Evolutionary conservation across 208 protist species (phyloP).

Genomic region (Leptomonas seymouri): DNA sequence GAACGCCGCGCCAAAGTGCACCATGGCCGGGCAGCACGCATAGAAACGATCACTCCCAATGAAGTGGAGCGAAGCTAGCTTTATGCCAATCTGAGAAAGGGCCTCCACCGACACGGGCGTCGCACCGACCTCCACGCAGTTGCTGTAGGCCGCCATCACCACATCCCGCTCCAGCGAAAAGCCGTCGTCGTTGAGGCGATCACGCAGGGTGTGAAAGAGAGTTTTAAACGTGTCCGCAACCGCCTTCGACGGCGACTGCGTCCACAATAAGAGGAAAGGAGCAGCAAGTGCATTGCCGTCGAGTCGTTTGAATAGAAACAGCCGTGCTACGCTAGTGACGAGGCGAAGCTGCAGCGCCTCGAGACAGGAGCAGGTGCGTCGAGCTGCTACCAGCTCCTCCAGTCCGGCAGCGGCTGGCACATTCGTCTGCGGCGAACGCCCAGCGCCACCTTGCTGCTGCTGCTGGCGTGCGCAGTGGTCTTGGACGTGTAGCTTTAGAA

Average conservation of each 20-base stretch:
- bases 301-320: constrained; percentile 73
- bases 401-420: constrained; percentile 20
- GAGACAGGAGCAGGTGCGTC: constrained; percentile 35
- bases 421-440: not conserved
- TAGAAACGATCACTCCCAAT: constrained; percentile 74
- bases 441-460: constrained; percentile 1
- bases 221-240: constrained; percentile 79
- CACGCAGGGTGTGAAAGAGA: constrained; percentile 80
- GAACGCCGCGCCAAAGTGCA: constrained; percentile 76
- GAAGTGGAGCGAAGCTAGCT: constrained; percentile 87
- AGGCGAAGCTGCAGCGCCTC: constrained; percentile 74
- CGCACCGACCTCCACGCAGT: constrained; percentile 62
- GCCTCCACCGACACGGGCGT: constrained; percentile 64
- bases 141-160: constrained; percentile 64
- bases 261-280: constrained; percentile 69
- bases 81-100: constrained; percentile 69
- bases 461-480: constrained; percentile 20
- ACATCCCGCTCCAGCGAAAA: constrained; percentile 75
- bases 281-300: constrained; percentile 44
- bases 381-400: constrained; percentile 37
- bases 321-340: constrained; percentile 51
- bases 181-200: constrained; percentile 52
- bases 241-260: constrained; percentile 61
- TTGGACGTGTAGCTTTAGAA: constrained; percentile 44
- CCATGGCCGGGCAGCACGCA: constrained; percentile 52